phyloP scores from a whole-genome alignment of 441 rosid genomes.

The Populus trichocarpa region DNA sequence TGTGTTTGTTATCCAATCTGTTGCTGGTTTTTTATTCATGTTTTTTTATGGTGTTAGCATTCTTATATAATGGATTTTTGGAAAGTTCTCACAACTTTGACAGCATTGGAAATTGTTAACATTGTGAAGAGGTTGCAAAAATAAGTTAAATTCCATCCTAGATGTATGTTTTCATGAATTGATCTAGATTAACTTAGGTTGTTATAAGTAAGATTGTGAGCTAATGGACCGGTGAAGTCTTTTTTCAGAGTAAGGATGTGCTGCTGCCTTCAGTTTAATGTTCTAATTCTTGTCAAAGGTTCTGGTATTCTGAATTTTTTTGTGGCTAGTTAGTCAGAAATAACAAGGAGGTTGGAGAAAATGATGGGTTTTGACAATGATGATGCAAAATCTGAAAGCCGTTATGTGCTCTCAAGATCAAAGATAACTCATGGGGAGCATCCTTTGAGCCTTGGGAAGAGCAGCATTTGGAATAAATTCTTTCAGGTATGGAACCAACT shows the following conservation, averaged over 20 bases:
- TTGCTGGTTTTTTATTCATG: neutral
- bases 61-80: neutral
- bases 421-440: slow-evolving; percentile 83
- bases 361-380: slow-evolving; percentile 43
- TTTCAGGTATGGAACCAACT: slow-evolving; percentile 64
- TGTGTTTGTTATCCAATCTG: neutral
- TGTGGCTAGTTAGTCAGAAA: slow-evolving; percentile 98
- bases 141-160: neutral
- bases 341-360: slow-evolving; percentile 86
- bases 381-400: slow-evolving; percentile 45
- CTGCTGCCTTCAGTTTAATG: slow-evolving; percentile 4
- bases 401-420: slow-evolving; percentile 70
- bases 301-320: slow-evolving; percentile 56
- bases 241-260: neutral
- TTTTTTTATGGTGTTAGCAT: neutral
- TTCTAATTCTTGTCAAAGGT: slow-evolving; percentile 19
- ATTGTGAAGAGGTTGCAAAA: neutral
- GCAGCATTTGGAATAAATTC: slow-evolving; percentile 87
- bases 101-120: neutral
- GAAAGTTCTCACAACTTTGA: neutral
- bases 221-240: neutral
- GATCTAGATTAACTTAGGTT: neutral
- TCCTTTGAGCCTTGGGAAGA: slow-evolving; percentile 89
- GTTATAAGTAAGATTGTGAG: neutral
- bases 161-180: neutral